Evolutionary conservation across 768 basidiomycete species (phyloP).

Genomic region (Russula griseocarnosa): DNA sequence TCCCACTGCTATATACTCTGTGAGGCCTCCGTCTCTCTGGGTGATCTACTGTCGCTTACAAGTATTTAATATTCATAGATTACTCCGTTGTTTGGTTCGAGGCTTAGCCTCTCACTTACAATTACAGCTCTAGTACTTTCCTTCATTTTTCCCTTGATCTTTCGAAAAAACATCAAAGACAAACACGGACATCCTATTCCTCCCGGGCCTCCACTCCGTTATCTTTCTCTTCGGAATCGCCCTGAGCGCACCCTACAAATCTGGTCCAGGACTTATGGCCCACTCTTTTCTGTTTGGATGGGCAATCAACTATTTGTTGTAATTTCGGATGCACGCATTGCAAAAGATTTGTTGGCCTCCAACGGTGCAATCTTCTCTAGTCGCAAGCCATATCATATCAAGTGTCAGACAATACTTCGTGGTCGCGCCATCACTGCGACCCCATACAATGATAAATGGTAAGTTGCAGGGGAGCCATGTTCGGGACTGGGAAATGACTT

Average conservation of each 20-base stretch:
- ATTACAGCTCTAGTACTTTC: slow-evolving; percentile 9
- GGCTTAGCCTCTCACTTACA: slow-evolving; percentile 3
- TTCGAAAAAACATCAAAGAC: slow-evolving; percentile 10
- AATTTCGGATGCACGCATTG: too few species aligned
- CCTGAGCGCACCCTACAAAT: slow-evolving; percentile 43
- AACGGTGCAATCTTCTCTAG: too few species aligned
- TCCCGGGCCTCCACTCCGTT: slow-evolving; percentile 31
- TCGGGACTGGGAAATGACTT: background rate
- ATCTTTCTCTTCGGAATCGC: slow-evolving; percentile 41
- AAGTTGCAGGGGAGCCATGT: slow-evolving; percentile 7
- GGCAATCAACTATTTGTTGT: slow-evolving; percentile 44
- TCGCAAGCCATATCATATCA: slow-evolving; percentile 32
- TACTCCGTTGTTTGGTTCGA: background rate
- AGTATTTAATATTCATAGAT: background rate
- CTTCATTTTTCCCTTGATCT: slow-evolving; percentile 26
- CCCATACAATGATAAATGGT: slow-evolving; percentile 26
- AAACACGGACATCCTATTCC: too few species aligned
- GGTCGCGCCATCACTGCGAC: slow-evolving; percentile 39
- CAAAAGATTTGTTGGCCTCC: too few species aligned
- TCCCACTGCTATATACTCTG: background rate
- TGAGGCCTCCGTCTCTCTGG: background rate
- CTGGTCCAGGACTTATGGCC: slow-evolving; percentile 45
- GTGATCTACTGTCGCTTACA: background rate
- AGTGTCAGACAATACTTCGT: slow-evolving; percentile 42
- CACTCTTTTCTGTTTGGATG: slow-evolving; percentile 45